Percentiles rank a stretch among this genome's conserved stretches.
phyloP scores from a whole-genome alignment of 257 asterid species.

The Eustoma russellianum region DNA sequence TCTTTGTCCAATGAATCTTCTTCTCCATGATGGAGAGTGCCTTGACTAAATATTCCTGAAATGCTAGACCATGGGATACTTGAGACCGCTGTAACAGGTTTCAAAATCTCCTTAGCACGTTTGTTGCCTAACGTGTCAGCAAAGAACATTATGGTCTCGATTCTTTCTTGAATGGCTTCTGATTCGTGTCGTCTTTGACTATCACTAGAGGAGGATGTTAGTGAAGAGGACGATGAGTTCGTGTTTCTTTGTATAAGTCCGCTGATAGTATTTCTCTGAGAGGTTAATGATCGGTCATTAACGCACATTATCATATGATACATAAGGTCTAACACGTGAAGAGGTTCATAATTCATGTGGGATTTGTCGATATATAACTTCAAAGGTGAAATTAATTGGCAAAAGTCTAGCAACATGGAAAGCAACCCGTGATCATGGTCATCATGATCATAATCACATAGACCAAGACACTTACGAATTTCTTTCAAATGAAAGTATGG shows the following conservation, averaged over 20 bases:
- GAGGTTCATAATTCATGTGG: background rate
- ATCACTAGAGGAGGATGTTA: background rate
- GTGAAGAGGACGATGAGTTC: background rate
- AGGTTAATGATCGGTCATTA: background rate
- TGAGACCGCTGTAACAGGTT: conserved; percentile 9
- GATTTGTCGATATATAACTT: conserved; percentile 4
- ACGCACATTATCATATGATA: conserved; percentile 17
- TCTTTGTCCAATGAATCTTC: conserved; percentile 4
- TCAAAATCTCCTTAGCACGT: conserved; percentile 4
- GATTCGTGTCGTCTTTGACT: background rate
- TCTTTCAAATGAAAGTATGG: conserved; percentile 19
- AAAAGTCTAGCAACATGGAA: conserved; percentile 10
- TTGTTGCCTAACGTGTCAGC: conserved; percentile 9
- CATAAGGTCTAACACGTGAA: conserved; percentile 32
- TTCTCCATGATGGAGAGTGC: background rate
- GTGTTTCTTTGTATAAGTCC: background rate
- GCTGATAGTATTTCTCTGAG: background rate
- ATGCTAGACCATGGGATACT: conserved; percentile 18
- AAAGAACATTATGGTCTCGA: conserved; percentile 10
- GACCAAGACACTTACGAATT: conserved; percentile 6
- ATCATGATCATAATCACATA: conserved; percentile 1
- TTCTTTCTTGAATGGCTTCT: conserved; percentile 2
- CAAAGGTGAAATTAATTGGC: conserved; percentile 24
- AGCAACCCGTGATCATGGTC: background rate
- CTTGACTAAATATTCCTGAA: conserved; percentile 9